These are phyloP conservation scores for Dispira parvispora DNA, from an alignment of 192 early-diverging fungal genomes.

Conservation along the genomic window DNA sequence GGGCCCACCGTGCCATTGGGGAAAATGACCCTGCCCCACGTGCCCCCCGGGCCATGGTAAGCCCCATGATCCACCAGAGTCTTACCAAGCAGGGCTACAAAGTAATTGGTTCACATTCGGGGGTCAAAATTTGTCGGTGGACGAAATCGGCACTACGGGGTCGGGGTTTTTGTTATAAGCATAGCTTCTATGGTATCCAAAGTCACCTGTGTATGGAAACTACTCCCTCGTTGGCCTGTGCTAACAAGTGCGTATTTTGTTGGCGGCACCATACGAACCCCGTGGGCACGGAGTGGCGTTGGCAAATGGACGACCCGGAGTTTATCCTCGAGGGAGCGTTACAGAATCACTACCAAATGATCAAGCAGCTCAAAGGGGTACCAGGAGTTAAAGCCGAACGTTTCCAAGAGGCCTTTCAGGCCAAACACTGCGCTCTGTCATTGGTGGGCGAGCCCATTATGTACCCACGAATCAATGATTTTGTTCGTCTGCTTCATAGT, in stretches of 20 bases:
- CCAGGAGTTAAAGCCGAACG: conserved; percentile 59
- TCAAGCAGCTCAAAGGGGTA: conserved; percentile 56
- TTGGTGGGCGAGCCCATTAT: conserved; percentile 49
- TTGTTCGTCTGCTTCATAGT: conserved; percentile 45
- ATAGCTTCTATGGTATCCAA: conserved; percentile 61
- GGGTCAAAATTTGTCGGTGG: conserved; percentile 66
- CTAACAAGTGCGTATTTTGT: conserved; percentile 54
- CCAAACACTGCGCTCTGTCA: conserved; percentile 48
- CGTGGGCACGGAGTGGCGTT: conserved; percentile 51
- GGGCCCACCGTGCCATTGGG: conserved; percentile 25
- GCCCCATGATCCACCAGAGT: conserved; percentile 44
- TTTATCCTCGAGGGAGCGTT: conserved; percentile 48
- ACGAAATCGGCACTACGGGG: conserved; percentile 54
- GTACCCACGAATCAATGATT: conserved; percentile 66
- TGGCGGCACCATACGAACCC: conserved; percentile 64
- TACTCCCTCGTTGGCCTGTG: conserved; percentile 57
- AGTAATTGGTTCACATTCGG: conserved; percentile 50
- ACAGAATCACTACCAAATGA: conserved; percentile 54
- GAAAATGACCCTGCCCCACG: conserved; percentile 15
- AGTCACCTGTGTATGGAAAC: conserved; percentile 61
- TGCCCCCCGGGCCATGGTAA: conserved; percentile 46
- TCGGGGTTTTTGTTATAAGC: conserved; percentile 58
- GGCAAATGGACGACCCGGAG: conserved; percentile 51
- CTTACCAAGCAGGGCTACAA: conserved; percentile 61
- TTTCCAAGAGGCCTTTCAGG: conserved; percentile 47